These are phyloP conservation scores for Entonaema liquescens DNA, from an alignment of 495 filamentous ascomycete genomes.

Conservation along the genomic window DNA sequence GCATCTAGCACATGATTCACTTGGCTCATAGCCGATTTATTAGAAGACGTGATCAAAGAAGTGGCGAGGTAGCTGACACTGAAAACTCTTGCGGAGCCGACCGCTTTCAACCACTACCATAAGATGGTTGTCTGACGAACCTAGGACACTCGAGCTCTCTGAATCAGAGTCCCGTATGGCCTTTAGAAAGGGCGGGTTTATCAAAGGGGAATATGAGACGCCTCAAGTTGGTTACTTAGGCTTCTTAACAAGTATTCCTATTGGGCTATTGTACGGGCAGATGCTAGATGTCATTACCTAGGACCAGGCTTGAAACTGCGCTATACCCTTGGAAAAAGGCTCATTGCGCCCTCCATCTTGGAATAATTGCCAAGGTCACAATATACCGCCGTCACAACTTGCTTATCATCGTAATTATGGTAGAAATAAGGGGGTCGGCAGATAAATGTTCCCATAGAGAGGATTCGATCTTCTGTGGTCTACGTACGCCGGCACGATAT, in stretches of 20 bases:
- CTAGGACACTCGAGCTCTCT: neutral
- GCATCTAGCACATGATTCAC: neutral
- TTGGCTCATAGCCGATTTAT: neutral
- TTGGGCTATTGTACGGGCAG: neutral
- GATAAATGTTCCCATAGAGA: neutral
- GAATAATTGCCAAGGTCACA: neutral
- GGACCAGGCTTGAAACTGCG: neutral
- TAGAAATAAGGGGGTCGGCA: neutral
- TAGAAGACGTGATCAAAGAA: neutral
- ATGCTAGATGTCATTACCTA: neutral
- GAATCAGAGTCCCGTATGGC: neutral
- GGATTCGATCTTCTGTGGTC: neutral
- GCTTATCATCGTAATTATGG: neutral
- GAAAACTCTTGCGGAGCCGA: neutral
- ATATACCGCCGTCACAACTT: neutral
- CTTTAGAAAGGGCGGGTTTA: neutral
- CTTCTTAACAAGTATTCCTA: neutral
- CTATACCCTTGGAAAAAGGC: neutral
- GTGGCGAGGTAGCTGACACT: slow-evolving; percentile 6
- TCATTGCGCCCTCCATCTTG: neutral
- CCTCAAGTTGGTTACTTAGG: neutral
- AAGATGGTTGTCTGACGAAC: neutral
- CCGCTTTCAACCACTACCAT: neutral
- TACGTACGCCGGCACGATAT: neutral
- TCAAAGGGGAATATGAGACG: neutral